Evolutionary conservation across 305 asterid species (phyloP).

Genomic region (Striga hermonthica): DNA sequence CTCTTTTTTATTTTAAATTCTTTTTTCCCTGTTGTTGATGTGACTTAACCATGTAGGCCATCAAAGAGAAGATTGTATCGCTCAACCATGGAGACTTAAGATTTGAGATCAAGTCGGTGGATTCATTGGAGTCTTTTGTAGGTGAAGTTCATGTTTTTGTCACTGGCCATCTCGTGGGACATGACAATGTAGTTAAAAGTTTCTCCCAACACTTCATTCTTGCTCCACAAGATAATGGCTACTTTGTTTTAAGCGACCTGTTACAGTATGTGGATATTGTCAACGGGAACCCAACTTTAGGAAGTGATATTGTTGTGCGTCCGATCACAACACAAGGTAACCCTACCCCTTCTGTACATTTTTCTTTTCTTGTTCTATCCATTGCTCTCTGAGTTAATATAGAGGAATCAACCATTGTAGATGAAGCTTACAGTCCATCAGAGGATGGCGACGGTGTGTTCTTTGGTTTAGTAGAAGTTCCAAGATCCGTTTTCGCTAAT

Average conservation of each 20-base stretch:
- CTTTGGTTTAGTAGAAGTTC: constrained; percentile 56
- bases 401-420: constrained; percentile 50
- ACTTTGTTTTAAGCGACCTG: constrained; percentile 83
- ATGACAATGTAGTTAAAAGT: constrained; percentile 46
- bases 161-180: constrained; percentile 70
- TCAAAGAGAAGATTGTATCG: constrained; percentile 69
- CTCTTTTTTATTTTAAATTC: too few relatives aligned
- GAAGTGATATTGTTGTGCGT: constrained; percentile 42
- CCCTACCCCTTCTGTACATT: background rate
- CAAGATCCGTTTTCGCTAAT: constrained; percentile 63
- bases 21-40: too few relatives aligned
- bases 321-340: constrained; percentile 56
- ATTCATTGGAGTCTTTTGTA: constrained; percentile 61
- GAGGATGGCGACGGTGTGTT: constrained; percentile 52
- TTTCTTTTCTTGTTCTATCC: constrained; percentile 12
- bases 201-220: constrained; percentile 81
- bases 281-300: constrained; percentile 31
- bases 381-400: constrained; percentile 18
- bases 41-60: constrained; percentile 51
- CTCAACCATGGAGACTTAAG: constrained; percentile 64
- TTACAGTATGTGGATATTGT: constrained; percentile 56
- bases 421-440: constrained; percentile 63
- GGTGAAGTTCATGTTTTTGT: constrained; percentile 85
- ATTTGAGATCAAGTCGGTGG: constrained; percentile 38
- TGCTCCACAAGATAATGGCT: constrained; percentile 87